Conservation (phyloP, 495 filamentous ascomycete species). For the Neurospora intermedia region DNA sequence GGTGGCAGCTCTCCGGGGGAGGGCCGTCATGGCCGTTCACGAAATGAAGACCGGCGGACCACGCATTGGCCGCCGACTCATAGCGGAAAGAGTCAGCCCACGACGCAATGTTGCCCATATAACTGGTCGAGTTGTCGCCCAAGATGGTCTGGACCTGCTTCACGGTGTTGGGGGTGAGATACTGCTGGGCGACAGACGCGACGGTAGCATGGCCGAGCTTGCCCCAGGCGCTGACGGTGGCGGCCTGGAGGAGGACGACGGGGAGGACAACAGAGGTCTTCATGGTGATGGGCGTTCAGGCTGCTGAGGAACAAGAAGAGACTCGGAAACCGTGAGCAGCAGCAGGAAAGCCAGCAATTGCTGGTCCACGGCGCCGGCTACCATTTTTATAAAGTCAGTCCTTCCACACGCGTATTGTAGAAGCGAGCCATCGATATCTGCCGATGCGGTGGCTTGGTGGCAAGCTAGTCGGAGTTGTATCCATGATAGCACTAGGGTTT, state of each 20-base stretch:
- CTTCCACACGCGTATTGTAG: neutral
- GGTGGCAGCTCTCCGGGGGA: constrained; percentile 42
- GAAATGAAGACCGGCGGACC: constrained; percentile 45
- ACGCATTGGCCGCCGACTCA: constrained; percentile 38
- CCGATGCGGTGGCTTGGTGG: neutral
- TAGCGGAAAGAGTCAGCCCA: constrained; percentile 53
- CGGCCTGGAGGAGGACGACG: neutral
- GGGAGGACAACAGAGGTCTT: neutral
- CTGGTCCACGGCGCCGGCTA: neutral
- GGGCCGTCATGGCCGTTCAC: constrained; percentile 58
- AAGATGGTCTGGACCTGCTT: constrained; percentile 39
- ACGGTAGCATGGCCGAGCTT: constrained; percentile 49
- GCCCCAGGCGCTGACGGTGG: constrained; percentile 37
- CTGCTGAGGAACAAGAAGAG: neutral
- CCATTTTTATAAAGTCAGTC: neutral
- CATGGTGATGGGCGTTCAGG: neutral
- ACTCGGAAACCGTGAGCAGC: neutral
- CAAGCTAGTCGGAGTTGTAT: neutral
- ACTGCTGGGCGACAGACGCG: constrained; percentile 44
- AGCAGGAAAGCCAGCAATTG: neutral
- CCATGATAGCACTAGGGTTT: neutral
- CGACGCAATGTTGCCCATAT: constrained; percentile 48
- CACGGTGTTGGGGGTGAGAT: constrained; percentile 33
- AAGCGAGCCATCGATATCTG: neutral
- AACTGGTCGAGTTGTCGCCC: constrained; percentile 37